Base-by-base conservation (phyloP, 192 early-diverging fungal species). In the Mortierella alpina region DNA sequence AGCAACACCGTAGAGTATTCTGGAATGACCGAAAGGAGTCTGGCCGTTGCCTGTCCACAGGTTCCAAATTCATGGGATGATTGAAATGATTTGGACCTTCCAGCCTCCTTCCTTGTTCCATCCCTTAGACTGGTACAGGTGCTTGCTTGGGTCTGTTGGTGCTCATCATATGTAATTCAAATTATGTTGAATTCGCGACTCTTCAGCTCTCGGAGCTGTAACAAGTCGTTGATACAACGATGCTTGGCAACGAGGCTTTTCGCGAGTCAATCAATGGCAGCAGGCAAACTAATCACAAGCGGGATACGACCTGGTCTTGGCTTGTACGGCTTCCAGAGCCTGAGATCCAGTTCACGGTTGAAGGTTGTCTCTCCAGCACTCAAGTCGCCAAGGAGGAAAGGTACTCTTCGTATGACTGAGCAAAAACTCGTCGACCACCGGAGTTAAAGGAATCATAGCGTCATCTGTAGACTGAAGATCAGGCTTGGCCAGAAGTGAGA, bases 341-440 rank as follows among this genome's bases (percentile, higher is more conserved):
- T n/a, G 31, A 11, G 0, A 6, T 70, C 68, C 2, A 70, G 59
- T 13, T 40, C 48, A 6, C 39, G 47, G 59, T 53, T 62, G 59
- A 70, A 61, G 7, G 68, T 70, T 0, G 68, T 31, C 40, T 70
- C 61, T 31, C 68, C 59, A 7, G 40, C 68, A 12, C 68, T 58
- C 51, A 59, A 70, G 22, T 70, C 68, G 20, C 68, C 68, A 2
- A n/a, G n/a, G n/a, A n/a, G n/a, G 53, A 8, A 1, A 70, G 9
- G 42, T 14, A 2, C 61, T 51, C 15, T 70, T 70, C 22, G 53
- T 4, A 4, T 53, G 17, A 17, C 59, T 23, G 7, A 3, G 5
- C 14, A 70, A 9, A 17, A 70, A 70, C 12, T 61, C 51, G 0
- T 59, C 1, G 40, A 51, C 41, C 17, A 11, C 44, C 2, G 31